A percentile compares a stretch with the other conserved stretches of the same genome.
These are phyloP conservation scores for Artemisia tridentata DNA, from an alignment of 129 eudicot genomes.

Conservation along the genomic window DNA sequence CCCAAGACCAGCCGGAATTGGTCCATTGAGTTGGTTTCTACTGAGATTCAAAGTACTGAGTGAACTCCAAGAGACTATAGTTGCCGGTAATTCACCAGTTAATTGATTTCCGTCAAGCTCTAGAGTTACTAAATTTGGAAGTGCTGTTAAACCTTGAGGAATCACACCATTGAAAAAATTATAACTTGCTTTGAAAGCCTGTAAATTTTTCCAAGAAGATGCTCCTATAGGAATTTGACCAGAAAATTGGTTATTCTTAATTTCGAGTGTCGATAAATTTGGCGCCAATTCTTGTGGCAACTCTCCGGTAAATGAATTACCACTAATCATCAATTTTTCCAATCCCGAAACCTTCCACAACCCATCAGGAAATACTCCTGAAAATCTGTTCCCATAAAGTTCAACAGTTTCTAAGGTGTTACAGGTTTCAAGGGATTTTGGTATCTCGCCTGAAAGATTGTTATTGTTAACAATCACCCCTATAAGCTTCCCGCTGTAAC, in stretches of 20 bases:
- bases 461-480: constrained; percentile 47
- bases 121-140: constrained; percentile 34
- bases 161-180: constrained; percentile 53
- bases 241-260: constrained; percentile 61
- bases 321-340: constrained; percentile 30
- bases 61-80: constrained; percentile 47
- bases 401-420: constrained; percentile 42
- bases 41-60: constrained; percentile 57
- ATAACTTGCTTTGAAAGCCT: constrained; percentile 55
- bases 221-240: constrained; percentile 55
- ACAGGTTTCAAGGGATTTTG: constrained; percentile 54
- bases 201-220: constrained; percentile 54
- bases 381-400: constrained; percentile 41
- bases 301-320: constrained; percentile 57
- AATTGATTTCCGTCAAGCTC: constrained; percentile 59
- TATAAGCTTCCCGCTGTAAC: constrained; percentile 39
- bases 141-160: constrained; percentile 64
- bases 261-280: constrained; percentile 42
- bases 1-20: constrained; percentile 62
- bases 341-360: constrained; percentile 54
- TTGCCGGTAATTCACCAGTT: constrained; percentile 60
- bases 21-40: constrained; percentile 60
- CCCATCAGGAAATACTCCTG: constrained; percentile 63
- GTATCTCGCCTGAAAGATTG: constrained; percentile 52
- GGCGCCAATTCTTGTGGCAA: constrained; percentile 50